These are phyloP conservation scores for Notholithocarpus densiflorus DNA, from an alignment of 306 rosid genomes.

Conservation along the genomic window DNA sequence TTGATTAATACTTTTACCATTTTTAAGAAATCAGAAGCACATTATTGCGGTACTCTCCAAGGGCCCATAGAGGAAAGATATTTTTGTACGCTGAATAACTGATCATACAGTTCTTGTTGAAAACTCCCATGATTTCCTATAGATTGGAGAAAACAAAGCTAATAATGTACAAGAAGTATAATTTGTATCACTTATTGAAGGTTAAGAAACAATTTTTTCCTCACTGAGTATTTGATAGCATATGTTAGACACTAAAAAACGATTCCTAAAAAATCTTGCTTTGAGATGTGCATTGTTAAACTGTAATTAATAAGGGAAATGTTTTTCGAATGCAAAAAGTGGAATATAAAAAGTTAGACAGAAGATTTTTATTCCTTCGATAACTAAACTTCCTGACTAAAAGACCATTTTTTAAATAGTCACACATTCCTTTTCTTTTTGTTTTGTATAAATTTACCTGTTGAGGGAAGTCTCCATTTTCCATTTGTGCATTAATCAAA, in stretches of 20 bases:
- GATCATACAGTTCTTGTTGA: constrained; percentile 51
- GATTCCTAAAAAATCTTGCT: too few relatives aligned
- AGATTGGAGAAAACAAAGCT: not conserved
- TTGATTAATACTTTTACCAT: not conserved
- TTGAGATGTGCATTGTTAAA: too few relatives aligned
- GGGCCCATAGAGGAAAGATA: constrained; percentile 80
- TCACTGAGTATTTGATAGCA: too few relatives aligned
- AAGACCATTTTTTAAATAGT: not conserved
- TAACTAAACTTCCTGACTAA: not conserved
- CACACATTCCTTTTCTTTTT: not conserved
- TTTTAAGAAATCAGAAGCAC: constrained; percentile 20
- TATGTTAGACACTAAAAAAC: too few relatives aligned
- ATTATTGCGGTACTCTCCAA: constrained; percentile 50
- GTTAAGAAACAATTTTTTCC: too few relatives aligned
- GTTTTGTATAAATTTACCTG: constrained; percentile 39
- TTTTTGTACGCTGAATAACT: constrained; percentile 60
- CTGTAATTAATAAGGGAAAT: too few relatives aligned
- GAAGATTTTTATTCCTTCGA: not conserved
- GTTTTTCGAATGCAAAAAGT: too few relatives aligned
- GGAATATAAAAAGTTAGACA: too few relatives aligned
- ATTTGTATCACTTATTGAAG: too few relatives aligned
- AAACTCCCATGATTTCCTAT: constrained; percentile 62
- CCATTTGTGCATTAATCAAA: constrained; percentile 55
- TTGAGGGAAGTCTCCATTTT: constrained; percentile 68
- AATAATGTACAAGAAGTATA: too few relatives aligned